Percentiles rank a stretch among this genome's conserved stretches.
These are phyloP conservation scores for Penicillium pancosmium DNA, from an alignment of 495 filamentous ascomycete genomes.

Conservation along the genomic window DNA sequence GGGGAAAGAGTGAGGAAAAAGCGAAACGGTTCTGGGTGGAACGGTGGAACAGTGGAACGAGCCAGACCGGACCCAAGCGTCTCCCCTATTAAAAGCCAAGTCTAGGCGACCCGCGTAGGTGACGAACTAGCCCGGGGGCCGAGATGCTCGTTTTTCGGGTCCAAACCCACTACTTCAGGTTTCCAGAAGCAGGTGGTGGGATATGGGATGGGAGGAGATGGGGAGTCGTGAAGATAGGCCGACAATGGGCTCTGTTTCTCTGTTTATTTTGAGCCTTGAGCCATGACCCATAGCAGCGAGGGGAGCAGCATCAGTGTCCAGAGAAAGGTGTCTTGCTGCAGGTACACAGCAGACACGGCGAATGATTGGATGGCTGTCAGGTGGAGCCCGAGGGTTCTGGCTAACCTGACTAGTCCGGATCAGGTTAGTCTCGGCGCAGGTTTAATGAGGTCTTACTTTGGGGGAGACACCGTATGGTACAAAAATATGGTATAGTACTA, in stretches of 20 bases:
- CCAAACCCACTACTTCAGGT: not conserved
- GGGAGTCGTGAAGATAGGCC: not conserved
- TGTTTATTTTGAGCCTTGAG: constrained; percentile 11
- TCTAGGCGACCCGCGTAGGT: constrained; percentile 31
- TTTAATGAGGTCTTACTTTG: constrained; percentile 21
- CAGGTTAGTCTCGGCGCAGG: constrained; percentile 18
- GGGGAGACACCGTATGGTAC: no score
- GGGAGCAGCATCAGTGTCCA: not conserved
- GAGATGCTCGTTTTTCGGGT: constrained; percentile 3
- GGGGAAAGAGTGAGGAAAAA: constrained; percentile 15
- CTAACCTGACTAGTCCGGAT: constrained; percentile 11
- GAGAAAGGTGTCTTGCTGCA: constrained; percentile 13
- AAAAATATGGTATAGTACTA: no score
- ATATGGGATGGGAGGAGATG: no score
- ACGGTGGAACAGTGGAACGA: constrained; percentile 21
- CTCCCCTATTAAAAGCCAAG: constrained; percentile 30
- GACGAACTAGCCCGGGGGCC: constrained; percentile 27
- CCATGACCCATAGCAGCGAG: not conserved
- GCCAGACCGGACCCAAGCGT: constrained; percentile 24
- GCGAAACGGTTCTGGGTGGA: constrained; percentile 9
- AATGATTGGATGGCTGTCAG: constrained; percentile 14
- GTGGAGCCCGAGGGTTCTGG: constrained; percentile 21
- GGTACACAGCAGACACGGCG: constrained; percentile 19
- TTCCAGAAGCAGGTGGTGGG: not conserved
- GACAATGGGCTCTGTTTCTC: no score